Conservation (phyloP, 148 eudicot species). For the Heliamphora exappendiculata region DNA sequence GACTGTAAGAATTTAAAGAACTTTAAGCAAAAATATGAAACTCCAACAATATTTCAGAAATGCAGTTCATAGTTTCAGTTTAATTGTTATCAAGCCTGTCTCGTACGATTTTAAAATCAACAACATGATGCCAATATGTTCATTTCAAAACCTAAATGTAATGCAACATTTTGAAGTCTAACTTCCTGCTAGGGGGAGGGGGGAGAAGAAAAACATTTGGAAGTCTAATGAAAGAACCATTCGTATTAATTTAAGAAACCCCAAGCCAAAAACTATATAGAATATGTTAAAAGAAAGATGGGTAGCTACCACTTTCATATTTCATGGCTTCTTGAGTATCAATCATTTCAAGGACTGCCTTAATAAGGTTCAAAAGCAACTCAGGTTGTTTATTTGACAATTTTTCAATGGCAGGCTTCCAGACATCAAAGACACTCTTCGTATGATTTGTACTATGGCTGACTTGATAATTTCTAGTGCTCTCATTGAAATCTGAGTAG, state of each 20-base stretch:
- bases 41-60: background rate
- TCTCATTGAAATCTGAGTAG: slow-evolving; percentile 26
- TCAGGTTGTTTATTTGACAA: slow-evolving; percentile 68
- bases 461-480: slow-evolving; percentile 28
- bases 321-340: slow-evolving; percentile 38
- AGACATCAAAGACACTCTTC: slow-evolving; percentile 49
- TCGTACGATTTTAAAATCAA: too few relatives aligned
- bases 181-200: too few relatives aligned
- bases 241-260: background rate
- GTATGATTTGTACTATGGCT: slow-evolving; percentile 22
- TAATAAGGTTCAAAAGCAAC: slow-evolving; percentile 52
- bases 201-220: too few relatives aligned
- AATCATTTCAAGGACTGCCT: slow-evolving; percentile 54
- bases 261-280: background rate
- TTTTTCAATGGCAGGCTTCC: slow-evolving; percentile 69
- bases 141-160: background rate
- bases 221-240: background rate
- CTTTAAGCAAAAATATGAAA: background rate
- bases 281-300: background rate
- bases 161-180: too few relatives aligned
- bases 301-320: slow-evolving; percentile 43
- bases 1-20: background rate
- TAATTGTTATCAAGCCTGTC: background rate
- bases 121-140: background rate
- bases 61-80: background rate